A percentile compares a stretch with the other conserved stretches of the same genome.
Conservation (phyloP, 1,284 basidiomycete species). For the Fomes fomentarius region DNA sequence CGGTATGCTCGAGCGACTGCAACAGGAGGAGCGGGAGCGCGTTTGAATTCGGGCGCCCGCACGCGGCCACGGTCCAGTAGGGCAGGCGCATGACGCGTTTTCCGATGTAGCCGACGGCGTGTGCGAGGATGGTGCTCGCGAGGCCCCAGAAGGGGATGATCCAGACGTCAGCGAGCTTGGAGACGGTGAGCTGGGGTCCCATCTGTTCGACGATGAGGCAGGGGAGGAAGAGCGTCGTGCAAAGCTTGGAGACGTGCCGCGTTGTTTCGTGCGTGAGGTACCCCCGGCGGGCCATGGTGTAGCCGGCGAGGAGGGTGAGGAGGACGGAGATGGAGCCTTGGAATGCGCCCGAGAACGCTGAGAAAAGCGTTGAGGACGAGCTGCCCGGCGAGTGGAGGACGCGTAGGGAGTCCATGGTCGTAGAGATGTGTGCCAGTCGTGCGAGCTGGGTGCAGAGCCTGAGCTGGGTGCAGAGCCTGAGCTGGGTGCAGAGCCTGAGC, state of each 20-base stretch:
- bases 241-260: constrained; percentile 32
- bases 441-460: neutral
- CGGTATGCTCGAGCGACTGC: constrained; percentile 31
- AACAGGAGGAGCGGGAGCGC: constrained; percentile 37
- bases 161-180: constrained; percentile 30
- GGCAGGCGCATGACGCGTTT: constrained; percentile 28
- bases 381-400: neutral
- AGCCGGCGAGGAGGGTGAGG: constrained; percentile 35
- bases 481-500: neutral
- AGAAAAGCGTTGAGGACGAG: constrained; percentile 17
- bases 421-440: too few relatives aligned
- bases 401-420: neutral
- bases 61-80: constrained; percentile 36
- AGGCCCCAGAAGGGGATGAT: constrained; percentile 38
- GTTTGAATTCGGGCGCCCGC: constrained; percentile 37
- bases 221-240: constrained; percentile 36
- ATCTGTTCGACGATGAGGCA: constrained; percentile 37
- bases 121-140: constrained; percentile 30
- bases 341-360: constrained; percentile 34
- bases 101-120: constrained; percentile 33
- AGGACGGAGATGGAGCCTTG: constrained; percentile 36
- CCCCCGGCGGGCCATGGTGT: constrained; percentile 25
- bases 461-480: neutral
- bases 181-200: constrained; percentile 34
- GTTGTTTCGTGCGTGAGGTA: constrained; percentile 30